Evolutionary conservation across 768 basidiomycete species (phyloP), one percentile per base, ranked within the genome.

Genomic region (Kwoniella sp.): DNA sequence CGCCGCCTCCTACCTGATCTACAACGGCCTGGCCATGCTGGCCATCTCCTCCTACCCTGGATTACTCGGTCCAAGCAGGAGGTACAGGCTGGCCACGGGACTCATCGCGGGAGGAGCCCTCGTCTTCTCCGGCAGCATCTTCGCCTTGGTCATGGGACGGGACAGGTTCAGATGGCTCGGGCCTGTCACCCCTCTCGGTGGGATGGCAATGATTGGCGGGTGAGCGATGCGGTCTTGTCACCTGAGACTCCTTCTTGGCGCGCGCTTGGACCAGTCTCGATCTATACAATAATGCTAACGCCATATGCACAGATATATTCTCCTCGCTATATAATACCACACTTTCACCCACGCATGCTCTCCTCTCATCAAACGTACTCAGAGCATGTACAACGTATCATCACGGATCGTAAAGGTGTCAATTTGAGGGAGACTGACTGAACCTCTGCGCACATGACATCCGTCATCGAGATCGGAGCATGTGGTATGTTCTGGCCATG

Each of bases 191-290:
- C 71, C 71, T 5, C 17, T 73, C 1, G 71, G 71, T 28, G 71
- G 71, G 0, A 39, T 62, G 52, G 55, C 55, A 7, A 73, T 73
- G 71, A 73, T 73, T 50, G 64, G 60, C 27, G 71, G 71, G 71
- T 73, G 54, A 69, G 71, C 62, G 6, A 8, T 7, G 17, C 11
- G 14, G 15, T 31, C 15, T 56, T 20, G 17, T 46, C 22, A 19
- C n/a, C 23, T 25, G n/a, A 10, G 12, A 17, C 31, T 22, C 26
- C 12, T 28, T 14, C 17, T 29, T 25, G 26, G 10, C 8, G 6
- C 25, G 14, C 27, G 25, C 8, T 17, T n/a, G 28, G n/a, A 43
- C 19, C 41, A n/a, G n/a, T n/a, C n/a, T n/a, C n/a, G n/a, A n/a
- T n/a, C n/a, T n/a, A n/a, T n/a, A n/a, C n/a, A n/a, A n/a, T n/a